phyloP scores from a whole-genome alignment of 2,329 filamentous ascomycete species.

The Colletotrichum plurivorum region DNA sequence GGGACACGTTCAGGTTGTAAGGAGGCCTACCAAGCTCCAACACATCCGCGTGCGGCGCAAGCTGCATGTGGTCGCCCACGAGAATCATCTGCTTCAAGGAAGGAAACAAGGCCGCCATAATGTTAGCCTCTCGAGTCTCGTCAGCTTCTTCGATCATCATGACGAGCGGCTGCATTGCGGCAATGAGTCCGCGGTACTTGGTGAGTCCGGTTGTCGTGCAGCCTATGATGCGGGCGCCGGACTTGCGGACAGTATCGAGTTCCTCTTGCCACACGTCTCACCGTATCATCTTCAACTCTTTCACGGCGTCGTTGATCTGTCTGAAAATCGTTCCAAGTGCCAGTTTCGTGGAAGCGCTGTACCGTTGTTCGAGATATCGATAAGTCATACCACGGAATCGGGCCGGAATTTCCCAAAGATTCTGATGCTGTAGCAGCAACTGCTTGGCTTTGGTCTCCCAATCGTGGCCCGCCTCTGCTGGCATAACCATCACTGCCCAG shows the following conservation, averaged over 20 bases:
- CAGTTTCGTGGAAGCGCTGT: slow-evolving; percentile 62
- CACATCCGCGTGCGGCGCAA: slow-evolving; percentile 78
- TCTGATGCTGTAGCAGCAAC: slow-evolving; percentile 46
- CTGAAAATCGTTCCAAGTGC: slow-evolving; percentile 65
- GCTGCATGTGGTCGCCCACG: slow-evolving; percentile 85
- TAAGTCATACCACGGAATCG: slow-evolving; percentile 76
- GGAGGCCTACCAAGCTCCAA: slow-evolving; percentile 70
- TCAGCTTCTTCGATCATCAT: slow-evolving; percentile 86
- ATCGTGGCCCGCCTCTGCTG: background rate
- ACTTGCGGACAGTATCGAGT: slow-evolving; percentile 54
- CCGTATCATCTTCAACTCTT: slow-evolving; percentile 67
- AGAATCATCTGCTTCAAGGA: slow-evolving; percentile 68
- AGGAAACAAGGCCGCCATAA: slow-evolving; percentile 65
- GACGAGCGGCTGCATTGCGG: slow-evolving; percentile 75
- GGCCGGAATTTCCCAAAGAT: slow-evolving; percentile 74
- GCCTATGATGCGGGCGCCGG: slow-evolving; percentile 67
- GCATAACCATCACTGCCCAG: background rate
- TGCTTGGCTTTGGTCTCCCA: slow-evolving; percentile 12
- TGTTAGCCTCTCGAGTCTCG: slow-evolving; percentile 78
- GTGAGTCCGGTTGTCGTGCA: slow-evolving; percentile 85
- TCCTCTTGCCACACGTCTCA: slow-evolving; percentile 77
- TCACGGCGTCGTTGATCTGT: slow-evolving; percentile 64
- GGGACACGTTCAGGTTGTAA: slow-evolving; percentile 78
- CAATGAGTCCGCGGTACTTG: slow-evolving; percentile 82
- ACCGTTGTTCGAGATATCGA: slow-evolving; percentile 69